Evolutionary conservation across 768 basidiomycete genomes (phyloP).

Genomic region (Rhizopogon vinicolor): DNA sequence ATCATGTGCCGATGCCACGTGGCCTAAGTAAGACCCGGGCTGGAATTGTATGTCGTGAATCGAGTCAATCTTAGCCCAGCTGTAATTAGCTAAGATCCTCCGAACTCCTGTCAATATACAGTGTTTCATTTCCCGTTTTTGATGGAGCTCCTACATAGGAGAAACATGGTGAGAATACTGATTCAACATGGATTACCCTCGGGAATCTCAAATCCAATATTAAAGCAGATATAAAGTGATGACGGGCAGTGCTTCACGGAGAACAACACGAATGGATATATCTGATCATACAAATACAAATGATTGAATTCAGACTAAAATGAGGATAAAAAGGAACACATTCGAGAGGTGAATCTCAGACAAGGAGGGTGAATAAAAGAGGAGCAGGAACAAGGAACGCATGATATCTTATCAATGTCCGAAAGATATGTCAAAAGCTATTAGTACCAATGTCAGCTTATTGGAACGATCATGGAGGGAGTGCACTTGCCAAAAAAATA

Average conservation of each 20-base stretch:
- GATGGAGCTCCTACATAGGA: too few species aligned
- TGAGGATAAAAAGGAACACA: not conserved
- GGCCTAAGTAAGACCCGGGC: too few species aligned
- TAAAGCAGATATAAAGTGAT: not conserved
- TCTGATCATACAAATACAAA: conserved; percentile 16
- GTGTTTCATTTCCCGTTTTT: too few species aligned
- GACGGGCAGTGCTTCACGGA: not conserved
- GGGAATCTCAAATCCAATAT: not conserved
- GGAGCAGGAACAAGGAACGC: not conserved
- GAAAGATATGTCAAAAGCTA: not conserved
- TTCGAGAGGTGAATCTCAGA: not conserved
- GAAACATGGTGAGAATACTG: too few species aligned
- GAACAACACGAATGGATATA: not conserved
- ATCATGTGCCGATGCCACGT: too few species aligned
- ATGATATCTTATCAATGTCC: not conserved
- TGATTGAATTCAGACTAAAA: conserved; percentile 5
- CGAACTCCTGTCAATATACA: too few species aligned
- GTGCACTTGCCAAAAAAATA: not conserved
- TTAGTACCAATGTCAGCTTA: not conserved
- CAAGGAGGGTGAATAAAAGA: not conserved
- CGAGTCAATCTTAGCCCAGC: too few species aligned
- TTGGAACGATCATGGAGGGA: not conserved
- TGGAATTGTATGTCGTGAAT: too few species aligned
- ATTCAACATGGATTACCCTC: not conserved
- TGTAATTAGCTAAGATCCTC: too few species aligned